A percentile compares a stretch with the other conserved stretches of the same genome.
Evolutionary conservation across 805 yeast genomes (phyloP).

Genomic region (Metschnikowia lochheadii): DNA sequence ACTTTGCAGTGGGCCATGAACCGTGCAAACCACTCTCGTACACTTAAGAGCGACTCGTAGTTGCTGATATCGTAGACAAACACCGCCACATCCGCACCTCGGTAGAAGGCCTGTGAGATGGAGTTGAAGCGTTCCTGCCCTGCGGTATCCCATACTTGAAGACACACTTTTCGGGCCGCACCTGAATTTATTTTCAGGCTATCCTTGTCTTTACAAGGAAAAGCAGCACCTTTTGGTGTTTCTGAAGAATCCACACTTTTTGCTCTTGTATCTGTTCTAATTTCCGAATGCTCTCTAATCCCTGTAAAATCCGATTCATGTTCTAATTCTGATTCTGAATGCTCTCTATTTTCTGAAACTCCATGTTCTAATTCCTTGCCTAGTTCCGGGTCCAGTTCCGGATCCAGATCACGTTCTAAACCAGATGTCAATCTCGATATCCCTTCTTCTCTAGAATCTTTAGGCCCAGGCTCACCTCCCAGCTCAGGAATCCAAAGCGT

Average conservation of each 20-base stretch:
- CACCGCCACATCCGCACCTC: constrained; percentile 56
- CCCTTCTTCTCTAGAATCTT: neutral
- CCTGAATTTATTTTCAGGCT: neutral
- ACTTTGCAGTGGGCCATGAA: constrained; percentile 48
- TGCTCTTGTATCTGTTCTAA: no score
- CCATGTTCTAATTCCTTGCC: no score
- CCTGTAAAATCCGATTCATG: no score
- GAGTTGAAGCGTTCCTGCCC: constrained; percentile 47
- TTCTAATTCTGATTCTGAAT: no score
- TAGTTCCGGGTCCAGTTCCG: no score
- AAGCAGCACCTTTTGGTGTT: no score
- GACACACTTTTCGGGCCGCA: constrained; percentile 22
- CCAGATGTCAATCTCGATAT: no score
- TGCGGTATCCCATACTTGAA: constrained; percentile 57
- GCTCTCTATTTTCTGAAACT: no score
- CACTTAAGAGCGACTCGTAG: constrained; percentile 46
- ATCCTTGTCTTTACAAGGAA: no score
- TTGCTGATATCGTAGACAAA: constrained; percentile 52
- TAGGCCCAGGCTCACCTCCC: neutral
- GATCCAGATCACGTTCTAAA: no score
- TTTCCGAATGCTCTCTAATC: no score
- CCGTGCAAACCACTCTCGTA: constrained; percentile 45
- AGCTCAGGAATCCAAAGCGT: constrained; percentile 19
- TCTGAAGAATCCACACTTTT: no score
- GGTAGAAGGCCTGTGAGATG: constrained; percentile 50